phyloP scores from a whole-genome alignment of 192 early-diverging fungal species.

The Allomyces javanicus region DNA sequence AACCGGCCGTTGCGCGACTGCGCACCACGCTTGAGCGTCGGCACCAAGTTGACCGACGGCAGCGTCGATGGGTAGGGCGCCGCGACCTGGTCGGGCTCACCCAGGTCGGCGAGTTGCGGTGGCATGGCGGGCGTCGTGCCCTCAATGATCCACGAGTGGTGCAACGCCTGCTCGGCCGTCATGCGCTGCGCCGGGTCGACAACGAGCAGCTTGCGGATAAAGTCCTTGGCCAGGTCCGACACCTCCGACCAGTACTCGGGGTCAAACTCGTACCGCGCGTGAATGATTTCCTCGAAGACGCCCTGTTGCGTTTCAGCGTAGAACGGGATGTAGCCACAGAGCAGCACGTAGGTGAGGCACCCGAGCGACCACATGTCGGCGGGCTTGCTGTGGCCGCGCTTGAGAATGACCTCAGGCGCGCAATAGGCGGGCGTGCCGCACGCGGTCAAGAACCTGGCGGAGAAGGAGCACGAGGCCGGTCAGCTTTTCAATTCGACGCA shows the following conservation, averaged over 20 bases:
- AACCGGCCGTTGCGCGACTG: neutral
- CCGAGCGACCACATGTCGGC: conserved; percentile 63
- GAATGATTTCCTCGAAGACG: neutral
- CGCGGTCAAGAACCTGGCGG: conserved; percentile 1
- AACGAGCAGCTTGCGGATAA: conserved; percentile 46
- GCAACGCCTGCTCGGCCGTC: conserved; percentile 50
- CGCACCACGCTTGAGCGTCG: neutral
- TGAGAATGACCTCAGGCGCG: conserved; percentile 9
- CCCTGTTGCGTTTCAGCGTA: neutral
- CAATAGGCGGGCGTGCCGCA: conserved; percentile 6
- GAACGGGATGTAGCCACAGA: conserved; percentile 56
- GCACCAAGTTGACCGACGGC: neutral
- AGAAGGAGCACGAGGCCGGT: no score
- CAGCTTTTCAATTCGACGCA: no score
- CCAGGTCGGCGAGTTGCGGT: no score
- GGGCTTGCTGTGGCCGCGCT: conserved; percentile 6
- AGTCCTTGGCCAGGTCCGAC: conserved; percentile 30
- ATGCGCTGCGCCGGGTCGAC: conserved; percentile 45
- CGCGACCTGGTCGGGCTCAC: no score
- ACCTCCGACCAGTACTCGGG: conserved; percentile 1
- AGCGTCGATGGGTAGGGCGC: neutral
- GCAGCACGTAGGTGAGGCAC: conserved; percentile 51
- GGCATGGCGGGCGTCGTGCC: no score
- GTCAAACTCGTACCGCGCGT: conserved; percentile 1
- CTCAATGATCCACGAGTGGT: conserved; percentile 49